A percentile compares a stretch with the other conserved stretches of the same genome.
These are phyloP conservation scores for Beauveria rudraprayagi DNA, from an alignment of 2,329 filamentous ascomycete genomes.

Conservation along the genomic window DNA sequence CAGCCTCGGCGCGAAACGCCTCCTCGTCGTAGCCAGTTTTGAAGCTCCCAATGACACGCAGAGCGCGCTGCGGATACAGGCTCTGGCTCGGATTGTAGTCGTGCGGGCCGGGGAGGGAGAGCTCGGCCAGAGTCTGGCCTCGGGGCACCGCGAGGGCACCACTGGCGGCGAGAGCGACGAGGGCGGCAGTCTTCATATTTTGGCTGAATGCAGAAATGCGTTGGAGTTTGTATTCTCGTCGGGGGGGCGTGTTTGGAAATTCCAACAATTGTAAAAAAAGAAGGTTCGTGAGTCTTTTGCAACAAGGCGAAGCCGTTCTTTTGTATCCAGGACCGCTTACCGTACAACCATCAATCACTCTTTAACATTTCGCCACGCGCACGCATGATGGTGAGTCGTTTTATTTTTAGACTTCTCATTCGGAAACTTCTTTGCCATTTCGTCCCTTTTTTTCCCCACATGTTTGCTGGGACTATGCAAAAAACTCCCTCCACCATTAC, in stretches of 20 bases:
- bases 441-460: too few relatives aligned
- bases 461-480: neutral
- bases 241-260: neutral
- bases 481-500: neutral
- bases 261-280: too few relatives aligned
- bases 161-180: neutral
- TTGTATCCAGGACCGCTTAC: too few relatives aligned
- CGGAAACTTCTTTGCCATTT: too few relatives aligned
- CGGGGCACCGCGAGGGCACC: neutral
- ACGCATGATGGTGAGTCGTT: neutral
- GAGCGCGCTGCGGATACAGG: conserved; percentile 1
- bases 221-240: neutral
- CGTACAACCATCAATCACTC: neutral
- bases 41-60: neutral
- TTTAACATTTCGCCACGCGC: neutral
- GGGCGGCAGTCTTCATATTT: neutral
- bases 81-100: conserved; percentile 1
- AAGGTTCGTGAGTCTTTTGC: neutral
- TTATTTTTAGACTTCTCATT: neutral
- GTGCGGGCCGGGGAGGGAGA: conserved; percentile 3
- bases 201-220: neutral
- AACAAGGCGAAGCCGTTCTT: neutral
- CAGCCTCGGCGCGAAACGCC: conserved; percentile 2
- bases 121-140: neutral
- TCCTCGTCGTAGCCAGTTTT: neutral